Base-by-base conservation (phyloP, 768 basidiomycete genomes). In the Termitomyces sp. region DNA sequence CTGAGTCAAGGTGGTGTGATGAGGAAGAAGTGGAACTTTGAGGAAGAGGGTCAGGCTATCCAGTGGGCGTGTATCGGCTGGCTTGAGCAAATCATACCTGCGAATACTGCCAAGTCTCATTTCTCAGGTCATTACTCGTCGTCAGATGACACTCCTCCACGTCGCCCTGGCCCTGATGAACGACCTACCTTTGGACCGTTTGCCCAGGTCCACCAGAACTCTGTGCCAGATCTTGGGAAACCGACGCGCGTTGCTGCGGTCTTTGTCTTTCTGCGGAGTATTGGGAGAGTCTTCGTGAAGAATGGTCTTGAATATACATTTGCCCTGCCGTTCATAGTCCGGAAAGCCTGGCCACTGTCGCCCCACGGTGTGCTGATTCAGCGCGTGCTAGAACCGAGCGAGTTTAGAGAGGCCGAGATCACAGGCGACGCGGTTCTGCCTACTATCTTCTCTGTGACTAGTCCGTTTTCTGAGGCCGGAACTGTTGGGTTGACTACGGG, bases 351-450 rank as follows among this genome's bases (percentile, higher is more conserved):
- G 90, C 84, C 91, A 4, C 72, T 91, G 22, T 77, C 76, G 57
- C 92, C 92, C 1, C 86, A 89, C 61, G 92, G 92, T 1, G 80
- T 93, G 24, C 77, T 93, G 73, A 81, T 94, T 44, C 88, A 93
- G 64, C 78, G 92, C 28, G 81, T 83, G 5, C 74, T 91, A 49
- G 88, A 90, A 62, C 76, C 81, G 1, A 73, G 75, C 6, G 91
- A 94, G 67, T 66, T 86, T 5, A 76, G 80, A 18, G 90, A 92
- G 55, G 85, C 85, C 3, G 80, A 81, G 50, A 65, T 75, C n/a
- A 81, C 83, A 0, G 87, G 86, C 10, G 86, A 91, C 39, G 75
- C 80, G 18, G 76, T 83, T 0, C 75, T 92, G n/a, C 90, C 92
- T 0, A 91, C 90, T 15, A 81, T 93, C 26, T 93, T 92, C 69